Conservation (phyloP, 192 early-diverging fungal genomes). For the Backusella australiensis region DNA sequence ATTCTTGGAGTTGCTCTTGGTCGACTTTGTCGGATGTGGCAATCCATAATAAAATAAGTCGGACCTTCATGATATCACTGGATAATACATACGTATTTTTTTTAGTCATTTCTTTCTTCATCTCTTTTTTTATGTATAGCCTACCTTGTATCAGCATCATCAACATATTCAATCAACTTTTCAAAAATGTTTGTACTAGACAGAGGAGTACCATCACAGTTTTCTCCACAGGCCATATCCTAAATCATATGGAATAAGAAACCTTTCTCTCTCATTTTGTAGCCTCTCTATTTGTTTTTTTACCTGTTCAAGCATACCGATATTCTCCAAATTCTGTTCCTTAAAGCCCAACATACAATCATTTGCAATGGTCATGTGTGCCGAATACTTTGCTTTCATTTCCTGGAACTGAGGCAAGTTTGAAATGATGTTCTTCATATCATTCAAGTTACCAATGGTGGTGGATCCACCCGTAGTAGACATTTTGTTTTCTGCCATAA, state of each 20-base stretch:
- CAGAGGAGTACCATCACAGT: conserved; percentile 55
- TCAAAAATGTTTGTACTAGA: not conserved
- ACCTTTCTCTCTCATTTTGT: not conserved
- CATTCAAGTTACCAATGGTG: conserved; percentile 51
- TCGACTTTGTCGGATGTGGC: conserved; percentile 69
- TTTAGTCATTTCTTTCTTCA: not conserved
- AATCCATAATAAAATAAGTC: conserved; percentile 82
- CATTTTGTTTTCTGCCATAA: conserved; percentile 77
- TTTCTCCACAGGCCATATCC: conserved; percentile 80
- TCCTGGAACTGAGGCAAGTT: conserved; percentile 88
- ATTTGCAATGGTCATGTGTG: conserved; percentile 84
- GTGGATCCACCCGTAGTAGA: conserved; percentile 21
- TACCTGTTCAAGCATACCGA: conserved; percentile 83
- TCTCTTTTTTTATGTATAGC: not conserved
- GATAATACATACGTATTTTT: not conserved
- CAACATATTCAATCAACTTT: conserved; percentile 72
- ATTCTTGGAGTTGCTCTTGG: conserved; percentile 64
- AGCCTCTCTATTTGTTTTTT: not conserved
- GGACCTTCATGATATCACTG: conserved; percentile 70
- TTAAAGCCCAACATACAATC: conserved; percentile 81
- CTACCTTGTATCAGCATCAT: conserved; percentile 63
- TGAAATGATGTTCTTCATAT: conserved; percentile 83
- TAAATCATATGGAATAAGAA: conserved; percentile 15
- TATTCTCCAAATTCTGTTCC: conserved; percentile 60
- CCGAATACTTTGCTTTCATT: conserved; percentile 73